Evolutionary conservation across 2,329 filamentous ascomycete genomes (phyloP).

Genomic region (Aspergillus unguis): DNA sequence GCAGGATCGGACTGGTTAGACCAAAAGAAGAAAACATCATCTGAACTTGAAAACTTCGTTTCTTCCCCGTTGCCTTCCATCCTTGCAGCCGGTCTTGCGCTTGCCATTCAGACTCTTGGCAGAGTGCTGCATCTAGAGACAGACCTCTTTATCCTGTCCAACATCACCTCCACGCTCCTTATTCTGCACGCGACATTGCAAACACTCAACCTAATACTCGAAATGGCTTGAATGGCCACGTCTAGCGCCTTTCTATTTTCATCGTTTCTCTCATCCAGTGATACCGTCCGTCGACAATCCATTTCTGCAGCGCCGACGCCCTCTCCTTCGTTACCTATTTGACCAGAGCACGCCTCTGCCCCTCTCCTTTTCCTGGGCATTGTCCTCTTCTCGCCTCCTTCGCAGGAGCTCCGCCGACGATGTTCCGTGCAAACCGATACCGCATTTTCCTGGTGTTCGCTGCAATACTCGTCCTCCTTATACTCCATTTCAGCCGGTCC

Average conservation of each 20-base stretch:
- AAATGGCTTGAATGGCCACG: slow-evolving; percentile 1
- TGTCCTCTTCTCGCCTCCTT: slow-evolving; percentile 4
- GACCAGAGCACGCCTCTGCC: neutral
- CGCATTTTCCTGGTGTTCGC: slow-evolving; percentile 46
- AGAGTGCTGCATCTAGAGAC: neutral
- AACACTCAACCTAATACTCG: neutral
- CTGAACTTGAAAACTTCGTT: neutral
- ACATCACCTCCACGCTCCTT: neutral
- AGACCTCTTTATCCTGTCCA: neutral
- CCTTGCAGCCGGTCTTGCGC: slow-evolving; percentile 1
- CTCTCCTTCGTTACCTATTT: slow-evolving; percentile 2
- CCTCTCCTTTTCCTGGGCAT: slow-evolving; percentile 3
- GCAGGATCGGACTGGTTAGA: neutral
- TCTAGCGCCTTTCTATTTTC: neutral
- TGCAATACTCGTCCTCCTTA: slow-evolving; percentile 40
- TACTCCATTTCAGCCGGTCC: slow-evolving; percentile 52
- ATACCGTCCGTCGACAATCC: neutral
- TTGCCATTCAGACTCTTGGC: neutral
- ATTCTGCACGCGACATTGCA: slow-evolving; percentile 5
- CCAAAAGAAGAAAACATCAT: neutral
- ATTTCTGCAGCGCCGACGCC: neutral
- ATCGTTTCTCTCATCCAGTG: neutral
- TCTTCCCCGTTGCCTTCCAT: neutral
- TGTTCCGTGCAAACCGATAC: slow-evolving; percentile 51
- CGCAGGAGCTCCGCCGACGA: slow-evolving; percentile 19